These are phyloP conservation scores for Pseudogymnoascus sp. DNA, from an alignment of 2,329 filamentous ascomycete species.

Conservation along the genomic window DNA sequence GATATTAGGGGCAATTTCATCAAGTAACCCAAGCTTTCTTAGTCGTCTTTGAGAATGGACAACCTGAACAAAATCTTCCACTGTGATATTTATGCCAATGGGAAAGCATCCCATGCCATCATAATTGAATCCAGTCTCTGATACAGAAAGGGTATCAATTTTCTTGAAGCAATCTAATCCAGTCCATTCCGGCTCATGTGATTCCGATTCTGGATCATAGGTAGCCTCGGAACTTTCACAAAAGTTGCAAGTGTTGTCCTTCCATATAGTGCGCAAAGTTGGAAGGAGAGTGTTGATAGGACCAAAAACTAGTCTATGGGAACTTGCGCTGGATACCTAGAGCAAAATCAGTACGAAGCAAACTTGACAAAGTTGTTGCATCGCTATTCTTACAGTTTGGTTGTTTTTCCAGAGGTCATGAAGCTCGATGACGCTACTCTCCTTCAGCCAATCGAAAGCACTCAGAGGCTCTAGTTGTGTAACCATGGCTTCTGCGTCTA, in stretches of 20 bases:
- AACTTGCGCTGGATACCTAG: too few species aligned
- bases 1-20: slow-evolving; percentile 9
- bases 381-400: neutral
- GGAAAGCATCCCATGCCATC: slow-evolving; percentile 40
- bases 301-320: too few species aligned
- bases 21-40: slow-evolving; percentile 34
- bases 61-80: slow-evolving; percentile 37
- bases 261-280: neutral
- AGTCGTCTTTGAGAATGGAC: slow-evolving; percentile 38
- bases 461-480: slow-evolving; percentile 34
- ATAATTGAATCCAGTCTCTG: slow-evolving; percentile 31
- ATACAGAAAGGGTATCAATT: slow-evolving; percentile 33
- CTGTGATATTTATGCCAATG: slow-evolving; percentile 35
- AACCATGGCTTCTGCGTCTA: slow-evolving; percentile 29
- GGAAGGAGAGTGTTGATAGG: too few species aligned
- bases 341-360: too few species aligned
- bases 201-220: too few species aligned
- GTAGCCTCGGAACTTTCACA: neutral
- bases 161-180: slow-evolving; percentile 15
- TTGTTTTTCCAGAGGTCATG: slow-evolving; percentile 37
- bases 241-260: neutral
- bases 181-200: slow-evolving; percentile 5
- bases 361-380: too few species aligned
- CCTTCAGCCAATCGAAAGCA: slow-evolving; percentile 41
- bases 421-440: slow-evolving; percentile 35